Evolutionary conservation across 2,329 filamentous ascomycete species (phyloP).

Genomic region (Sporothrix euskadiensis): DNA sequence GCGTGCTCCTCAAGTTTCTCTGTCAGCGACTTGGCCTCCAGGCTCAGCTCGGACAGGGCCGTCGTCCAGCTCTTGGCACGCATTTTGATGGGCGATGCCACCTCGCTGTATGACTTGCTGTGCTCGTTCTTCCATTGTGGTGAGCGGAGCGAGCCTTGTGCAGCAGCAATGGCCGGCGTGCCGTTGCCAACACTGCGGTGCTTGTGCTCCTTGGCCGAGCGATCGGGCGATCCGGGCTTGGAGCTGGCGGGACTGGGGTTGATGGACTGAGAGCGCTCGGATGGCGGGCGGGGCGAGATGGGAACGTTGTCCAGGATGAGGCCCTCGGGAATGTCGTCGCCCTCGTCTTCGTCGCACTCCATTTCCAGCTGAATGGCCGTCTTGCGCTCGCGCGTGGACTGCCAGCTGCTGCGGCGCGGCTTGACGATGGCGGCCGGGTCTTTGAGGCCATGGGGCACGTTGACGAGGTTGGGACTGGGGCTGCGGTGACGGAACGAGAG

Average conservation of each 20-base stretch:
- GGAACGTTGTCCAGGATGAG: slow-evolving; percentile 80
- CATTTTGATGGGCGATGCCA: slow-evolving; percentile 49
- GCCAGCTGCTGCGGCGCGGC: slow-evolving; percentile 68
- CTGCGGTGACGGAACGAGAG: slow-evolving; percentile 50
- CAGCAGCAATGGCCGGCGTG: slow-evolving; percentile 59
- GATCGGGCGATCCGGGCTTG: slow-evolving; percentile 55
- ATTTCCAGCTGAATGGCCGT: slow-evolving; percentile 69
- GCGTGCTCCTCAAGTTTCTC: slow-evolving; percentile 80
- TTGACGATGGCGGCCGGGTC: slow-evolving; percentile 45
- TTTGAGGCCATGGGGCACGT: slow-evolving; percentile 47
- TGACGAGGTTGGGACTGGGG: slow-evolving; percentile 49
- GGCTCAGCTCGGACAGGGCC: slow-evolving; percentile 66
- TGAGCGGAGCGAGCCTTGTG: slow-evolving; percentile 61
- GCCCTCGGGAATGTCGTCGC: slow-evolving; percentile 76
- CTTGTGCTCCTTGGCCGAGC: slow-evolving; percentile 53
- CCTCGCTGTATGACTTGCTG: slow-evolving; percentile 40
- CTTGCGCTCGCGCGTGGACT: slow-evolving; percentile 65
- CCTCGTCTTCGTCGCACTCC: slow-evolving; percentile 75
- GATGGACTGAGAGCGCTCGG: slow-evolving; percentile 50
- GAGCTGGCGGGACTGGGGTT: slow-evolving; percentile 59
- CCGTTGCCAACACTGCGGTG: slow-evolving; percentile 63
- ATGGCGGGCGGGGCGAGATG: slow-evolving; percentile 68
- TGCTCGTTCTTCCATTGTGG: slow-evolving; percentile 55
- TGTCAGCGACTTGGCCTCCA: slow-evolving; percentile 72
- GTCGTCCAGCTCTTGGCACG: slow-evolving; percentile 75